phyloP scores from a whole-genome alignment of 768 basidiomycete genomes.

The Boletus vermiculosoides region DNA sequence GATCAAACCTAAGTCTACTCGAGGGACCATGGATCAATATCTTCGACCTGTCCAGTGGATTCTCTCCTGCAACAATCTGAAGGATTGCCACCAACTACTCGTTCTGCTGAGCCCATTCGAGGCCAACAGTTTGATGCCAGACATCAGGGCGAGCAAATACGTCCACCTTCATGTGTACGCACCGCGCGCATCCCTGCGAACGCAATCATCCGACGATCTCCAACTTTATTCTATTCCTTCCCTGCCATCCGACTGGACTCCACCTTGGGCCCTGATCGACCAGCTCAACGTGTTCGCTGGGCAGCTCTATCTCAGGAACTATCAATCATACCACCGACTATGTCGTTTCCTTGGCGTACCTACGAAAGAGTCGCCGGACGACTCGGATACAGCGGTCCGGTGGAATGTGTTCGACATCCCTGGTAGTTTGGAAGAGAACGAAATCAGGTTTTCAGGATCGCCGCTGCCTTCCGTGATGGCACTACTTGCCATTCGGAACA shows the following conservation, averaged over 20 bases:
- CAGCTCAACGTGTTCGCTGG: constrained; percentile 12
- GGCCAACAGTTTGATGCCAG: too few relatives aligned
- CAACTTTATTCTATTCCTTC: constrained; percentile 8
- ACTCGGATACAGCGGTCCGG: too few relatives aligned
- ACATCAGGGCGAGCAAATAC: constrained; percentile 31
- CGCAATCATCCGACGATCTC: constrained; percentile 37
- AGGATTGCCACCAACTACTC: too few relatives aligned
- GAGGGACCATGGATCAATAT: too few relatives aligned
- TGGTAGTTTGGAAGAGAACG: background rate
- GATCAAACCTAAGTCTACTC: too few relatives aligned
- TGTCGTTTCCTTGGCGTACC: constrained; percentile 23
- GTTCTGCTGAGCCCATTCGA: too few relatives aligned
- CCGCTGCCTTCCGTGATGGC: background rate
- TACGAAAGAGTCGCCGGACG: background rate
- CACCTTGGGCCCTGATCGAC: background rate
- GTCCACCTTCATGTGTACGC: constrained; percentile 42
- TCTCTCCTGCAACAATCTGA: too few relatives aligned
- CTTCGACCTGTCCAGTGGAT: too few relatives aligned
- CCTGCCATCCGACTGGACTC: background rate
- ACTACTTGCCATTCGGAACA: background rate
- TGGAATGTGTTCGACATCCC: background rate
- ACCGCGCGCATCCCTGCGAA: constrained; percentile 34
- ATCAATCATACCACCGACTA: too few relatives aligned
- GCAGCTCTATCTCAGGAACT: too few relatives aligned
- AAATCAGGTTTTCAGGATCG: background rate